Evolutionary conservation across 257 asterid species (phyloP).

Genomic region (Primulina huaijiensis): DNA sequence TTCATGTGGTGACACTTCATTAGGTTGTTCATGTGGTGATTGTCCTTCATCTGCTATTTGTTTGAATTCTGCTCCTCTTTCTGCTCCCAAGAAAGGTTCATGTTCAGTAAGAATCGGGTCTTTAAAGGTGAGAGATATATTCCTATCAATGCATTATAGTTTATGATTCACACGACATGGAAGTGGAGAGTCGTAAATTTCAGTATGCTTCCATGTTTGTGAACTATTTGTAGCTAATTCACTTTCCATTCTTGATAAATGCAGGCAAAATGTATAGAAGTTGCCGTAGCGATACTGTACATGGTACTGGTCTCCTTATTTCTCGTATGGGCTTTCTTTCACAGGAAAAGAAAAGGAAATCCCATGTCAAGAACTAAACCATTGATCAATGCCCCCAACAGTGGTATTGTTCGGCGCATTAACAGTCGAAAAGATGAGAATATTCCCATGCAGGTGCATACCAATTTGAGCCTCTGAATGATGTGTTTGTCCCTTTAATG

Average conservation of each 20-base stretch:
- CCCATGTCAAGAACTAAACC: slow-evolving; percentile 66
- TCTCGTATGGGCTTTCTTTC: slow-evolving; percentile 91
- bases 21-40: slow-evolving; percentile 99
- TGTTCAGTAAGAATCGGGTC: slow-evolving; percentile 87
- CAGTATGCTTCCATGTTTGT: neutral
- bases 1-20: slow-evolving; percentile 85
- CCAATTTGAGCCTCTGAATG: slow-evolving; percentile 19
- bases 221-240: slow-evolving; percentile 10
- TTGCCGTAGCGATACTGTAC: slow-evolving; percentile 68
- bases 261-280: slow-evolving; percentile 96
- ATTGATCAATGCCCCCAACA: slow-evolving; percentile 56
- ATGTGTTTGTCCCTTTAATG: neutral
- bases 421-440: slow-evolving; percentile 82
- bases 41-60: slow-evolving; percentile 82
- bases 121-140: slow-evolving; percentile 53
- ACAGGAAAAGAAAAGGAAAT: slow-evolving; percentile 53
- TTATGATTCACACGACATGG: neutral
- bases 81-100: slow-evolving; percentile 58
- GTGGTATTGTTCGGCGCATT: slow-evolving; percentile 66
- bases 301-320: slow-evolving; percentile 63
- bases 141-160: neutral
- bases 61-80: slow-evolving; percentile 64
- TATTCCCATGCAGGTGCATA: slow-evolving; percentile 84
- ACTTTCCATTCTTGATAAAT: slow-evolving; percentile 25
- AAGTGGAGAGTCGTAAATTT: neutral